These are phyloP conservation scores for Cyclotella choctawhatcheeana DNA, from an alignment of 108 stramenopile genomes.

Conservation along the genomic window DNA sequence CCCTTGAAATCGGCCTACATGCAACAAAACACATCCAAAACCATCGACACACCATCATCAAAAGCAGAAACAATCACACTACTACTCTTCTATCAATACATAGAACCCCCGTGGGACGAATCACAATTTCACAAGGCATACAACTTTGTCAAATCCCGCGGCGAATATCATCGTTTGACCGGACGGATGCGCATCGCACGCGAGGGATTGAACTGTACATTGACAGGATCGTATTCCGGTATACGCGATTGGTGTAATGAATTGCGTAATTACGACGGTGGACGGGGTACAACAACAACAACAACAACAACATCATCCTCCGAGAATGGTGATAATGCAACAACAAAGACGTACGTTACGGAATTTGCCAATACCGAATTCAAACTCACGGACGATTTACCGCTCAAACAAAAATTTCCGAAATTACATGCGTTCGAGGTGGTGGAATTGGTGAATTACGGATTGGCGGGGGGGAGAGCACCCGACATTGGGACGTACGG, in stretches of 20 bases:
- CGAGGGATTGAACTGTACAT: slow-evolving; percentile 91
- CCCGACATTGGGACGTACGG: slow-evolving; percentile 69
- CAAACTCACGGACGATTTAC: slow-evolving; percentile 81
- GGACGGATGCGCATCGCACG: slow-evolving; percentile 87
- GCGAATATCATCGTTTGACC: slow-evolving; percentile 56
- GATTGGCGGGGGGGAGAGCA: slow-evolving; percentile 72
- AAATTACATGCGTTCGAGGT: slow-evolving; percentile 79
- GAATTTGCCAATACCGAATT: slow-evolving; percentile 84
- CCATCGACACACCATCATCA: not conserved
- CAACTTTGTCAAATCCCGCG: slow-evolving; percentile 49
- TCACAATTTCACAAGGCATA: slow-evolving; percentile 61
- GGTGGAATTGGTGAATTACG: slow-evolving; percentile 87
- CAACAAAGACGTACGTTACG: slow-evolving; percentile 27
- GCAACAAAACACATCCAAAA: slow-evolving; percentile 9
- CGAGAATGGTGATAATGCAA: no score
- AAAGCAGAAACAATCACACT: slow-evolving; percentile 55
- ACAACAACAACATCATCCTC: no score
- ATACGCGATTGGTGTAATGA: slow-evolving; percentile 66
- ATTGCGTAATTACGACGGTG: slow-evolving; percentile 64
- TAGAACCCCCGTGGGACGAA: slow-evolving; percentile 84
- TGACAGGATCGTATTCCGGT: slow-evolving; percentile 61
- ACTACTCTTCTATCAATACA: slow-evolving; percentile 91
- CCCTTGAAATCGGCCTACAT: no score
- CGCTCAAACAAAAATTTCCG: slow-evolving; percentile 73
- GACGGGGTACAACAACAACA: slow-evolving; percentile 27